Base-by-base conservation (phyloP, 2,329 filamentous ascomycete species). In the Colletotrichum spinosum region DNA sequence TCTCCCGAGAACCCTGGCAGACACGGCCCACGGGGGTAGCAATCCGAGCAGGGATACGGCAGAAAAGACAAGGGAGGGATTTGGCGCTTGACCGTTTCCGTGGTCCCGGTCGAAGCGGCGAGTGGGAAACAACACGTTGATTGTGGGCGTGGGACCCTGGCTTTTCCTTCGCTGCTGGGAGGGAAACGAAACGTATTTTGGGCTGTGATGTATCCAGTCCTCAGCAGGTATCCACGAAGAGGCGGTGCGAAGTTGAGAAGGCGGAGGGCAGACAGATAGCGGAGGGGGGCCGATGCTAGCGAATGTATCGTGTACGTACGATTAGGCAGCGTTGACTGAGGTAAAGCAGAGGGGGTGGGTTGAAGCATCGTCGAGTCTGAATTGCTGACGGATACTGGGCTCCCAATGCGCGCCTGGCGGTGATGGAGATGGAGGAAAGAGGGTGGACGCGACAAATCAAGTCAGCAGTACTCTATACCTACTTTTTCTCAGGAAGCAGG, bases 181-280 rank as follows among this genome's bases (percentile, higher is more conserved):
- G n/a, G 51, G 52, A 61, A 65, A 65, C 57, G 39, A 65, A 65
- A 61, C 51, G 15, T 17, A 61, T n/a, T 61, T 55, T 11, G 57
- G 58, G 10, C 42, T 62, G 62, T 52, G 25, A 52, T 37, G 11
- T 13, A 42, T 37, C 45, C 45, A 53, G 51, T 25, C 25, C 25
- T 25, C 25, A 25, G 25, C 25, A 25, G 25, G 25, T 25, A 25
- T 25, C 25, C 25, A 54, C 25, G 37, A 13, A 55, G 62, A 49
- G 33, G 45, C 58, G 37, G 51, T 56, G 51, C 57, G 48, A 48
- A 45, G 41, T 35, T 17, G 50, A 25, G 41, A 48, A 15, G 50
- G 37, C 50, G 45, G 38, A 48, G 38, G 39, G 13, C 33, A 17
- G 50, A 25, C 42, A 37, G 13, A 44, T 10, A n/a, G 25, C 25